Base-by-base conservation (phyloP, 179 eudicot genomes). In the Drosera spatulata region DNA sequence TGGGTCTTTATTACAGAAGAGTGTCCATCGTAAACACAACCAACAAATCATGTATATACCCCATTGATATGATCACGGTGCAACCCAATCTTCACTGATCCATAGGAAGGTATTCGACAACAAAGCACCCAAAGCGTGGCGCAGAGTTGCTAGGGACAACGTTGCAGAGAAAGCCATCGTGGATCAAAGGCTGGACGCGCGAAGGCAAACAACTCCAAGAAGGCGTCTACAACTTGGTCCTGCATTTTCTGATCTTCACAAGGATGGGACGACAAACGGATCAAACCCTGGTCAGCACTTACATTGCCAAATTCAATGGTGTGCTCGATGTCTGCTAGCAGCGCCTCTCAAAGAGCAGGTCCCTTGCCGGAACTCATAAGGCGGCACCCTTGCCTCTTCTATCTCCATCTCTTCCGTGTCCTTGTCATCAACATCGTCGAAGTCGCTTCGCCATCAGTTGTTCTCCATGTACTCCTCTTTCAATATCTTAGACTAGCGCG, bases 121-220 rank as follows among this genome's bases (percentile, higher is more conserved):
- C 69, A 43, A 80, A 80, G 60, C 47, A 79, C 13, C 72, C 77
- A 1, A 57, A 66, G 51, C 47, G 56, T 2, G 79, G 79, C 5
- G 67, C 61, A 9, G 74, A 80, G 12, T 82, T 91, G 0, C 53
- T 74, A 6, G 78, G 77, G 7, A 76, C 66, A 33, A 81, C 74
- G 7, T 58, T 81, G 22, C 80, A 84, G 86, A 81, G 63, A 67
- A 48, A 62, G 90, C 86, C 48, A n/a, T 79, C 10, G 79, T 81
- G n/a, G 85, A 82, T 15, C 85, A 83, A 54, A 87, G 96, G 94
- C 72, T 83, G 3, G 96, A 91, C 55, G 77, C 83, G 0, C 33
- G 33, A 94, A 90, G 66, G 77, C 84, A 5, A 84, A 85, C 67
- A 85, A 87, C 62, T 85, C 71, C 73, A 80, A 83, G 75, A 71